Conservation (phyloP, 805 yeast species). For the Sungouiella thailandica region DNA sequence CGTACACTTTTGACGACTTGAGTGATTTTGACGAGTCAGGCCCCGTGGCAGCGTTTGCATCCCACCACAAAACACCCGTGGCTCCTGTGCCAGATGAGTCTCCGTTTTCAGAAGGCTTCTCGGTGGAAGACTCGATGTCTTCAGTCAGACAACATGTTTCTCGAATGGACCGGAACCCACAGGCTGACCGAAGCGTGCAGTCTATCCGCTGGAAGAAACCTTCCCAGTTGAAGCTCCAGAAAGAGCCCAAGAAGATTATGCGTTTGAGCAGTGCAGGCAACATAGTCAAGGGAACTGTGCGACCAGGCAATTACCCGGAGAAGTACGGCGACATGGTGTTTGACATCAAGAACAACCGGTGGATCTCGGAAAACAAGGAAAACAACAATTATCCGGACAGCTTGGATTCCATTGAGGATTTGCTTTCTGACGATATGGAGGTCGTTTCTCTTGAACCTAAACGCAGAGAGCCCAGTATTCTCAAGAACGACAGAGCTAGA, state of each 20-base stretch:
- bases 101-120: too few species aligned
- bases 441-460: neutral
- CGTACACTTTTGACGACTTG: slow-evolving; percentile 31
- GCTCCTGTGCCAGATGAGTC: too few species aligned
- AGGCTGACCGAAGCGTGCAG: slow-evolving; percentile 2
- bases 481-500: slow-evolving; percentile 3
- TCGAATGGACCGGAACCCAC: too few species aligned
- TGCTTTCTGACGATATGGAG: slow-evolving; percentile 8
- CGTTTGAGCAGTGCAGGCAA: slow-evolving; percentile 2
- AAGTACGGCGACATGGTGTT: slow-evolving; percentile 32
- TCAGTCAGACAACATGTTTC: slow-evolving; percentile 8
- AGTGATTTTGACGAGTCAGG: slow-evolving; percentile 11
- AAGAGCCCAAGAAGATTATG: slow-evolving; percentile 2
- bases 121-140: slow-evolving; percentile 6
- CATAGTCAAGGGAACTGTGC: slow-evolving; percentile 26
- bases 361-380: slow-evolving; percentile 26
- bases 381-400: slow-evolving; percentile 20
- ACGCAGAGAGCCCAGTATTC: slow-evolving; percentile 4
- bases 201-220: slow-evolving; percentile 34
- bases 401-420: slow-evolving; percentile 37
- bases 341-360: slow-evolving; percentile 25
- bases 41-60: too few species aligned
- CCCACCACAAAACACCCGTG: too few species aligned
- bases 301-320: slow-evolving; percentile 32
- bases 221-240: slow-evolving; percentile 28